These are phyloP conservation scores for Arctostaphylos glauca DNA, from an alignment of 148 eudicot species.

Conservation along the genomic window DNA sequence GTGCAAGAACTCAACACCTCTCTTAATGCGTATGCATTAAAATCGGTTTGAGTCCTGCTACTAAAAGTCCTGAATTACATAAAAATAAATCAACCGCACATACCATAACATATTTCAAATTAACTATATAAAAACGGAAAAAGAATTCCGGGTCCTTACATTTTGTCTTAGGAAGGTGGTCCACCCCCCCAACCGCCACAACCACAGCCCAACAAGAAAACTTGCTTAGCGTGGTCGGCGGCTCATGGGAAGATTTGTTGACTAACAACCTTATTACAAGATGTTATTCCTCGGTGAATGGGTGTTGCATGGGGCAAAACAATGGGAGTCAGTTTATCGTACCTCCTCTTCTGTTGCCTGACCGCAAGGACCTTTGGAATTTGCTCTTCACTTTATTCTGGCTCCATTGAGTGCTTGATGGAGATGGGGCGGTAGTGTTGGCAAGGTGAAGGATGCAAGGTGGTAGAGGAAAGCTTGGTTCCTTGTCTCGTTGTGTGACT, in stretches of 20 bases:
- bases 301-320: neutral
- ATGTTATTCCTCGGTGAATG: neutral
- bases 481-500: neutral
- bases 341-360: neutral
- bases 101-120: too few species aligned
- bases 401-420: neutral
- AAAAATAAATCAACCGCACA: too few species aligned
- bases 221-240: neutral
- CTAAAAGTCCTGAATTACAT: too few species aligned
- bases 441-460: neutral
- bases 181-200: too few species aligned
- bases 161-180: too few species aligned
- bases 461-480: neutral
- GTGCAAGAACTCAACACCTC: too few species aligned
- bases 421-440: neutral
- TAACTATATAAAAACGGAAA: too few species aligned
- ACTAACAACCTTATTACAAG: neutral
- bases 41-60: too few species aligned
- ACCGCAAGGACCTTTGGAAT: neutral
- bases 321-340: neutral
- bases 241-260: neutral
- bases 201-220: neutral
- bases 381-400: neutral
- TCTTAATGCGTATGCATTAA: too few species aligned
- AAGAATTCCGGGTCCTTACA: too few species aligned